Base-by-base conservation (phyloP, 441 rosid species). In the Croton laevigatus region DNA sequence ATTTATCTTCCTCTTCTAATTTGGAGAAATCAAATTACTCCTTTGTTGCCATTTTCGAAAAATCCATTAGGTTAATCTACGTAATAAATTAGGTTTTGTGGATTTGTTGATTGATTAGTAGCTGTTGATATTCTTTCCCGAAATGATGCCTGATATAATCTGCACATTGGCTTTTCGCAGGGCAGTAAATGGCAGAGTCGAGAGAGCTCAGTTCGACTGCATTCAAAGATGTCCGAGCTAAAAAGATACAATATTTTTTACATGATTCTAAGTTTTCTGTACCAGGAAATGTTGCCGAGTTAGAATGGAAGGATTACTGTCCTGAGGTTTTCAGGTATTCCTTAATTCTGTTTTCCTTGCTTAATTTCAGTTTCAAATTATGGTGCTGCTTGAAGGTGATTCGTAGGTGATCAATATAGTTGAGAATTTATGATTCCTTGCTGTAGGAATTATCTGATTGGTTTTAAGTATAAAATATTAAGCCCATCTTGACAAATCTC, bases 301-400 rank as follows among this genome's bases (percentile, higher is more conserved):
- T 86, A 75, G 84, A 79, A 75, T 78, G 86, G 81, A 87, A 83
- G 22, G 84, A 86, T 79, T 86, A 87, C 59, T 86, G 79, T 62
- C 84, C 95, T 6, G 77, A 75, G 64, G 83, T 82, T 77, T 89
- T 83, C 82, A 81, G 90, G 89, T 44, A 59, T 51, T 12, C 13
- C 38, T 46, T 17, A 20, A 11, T 48, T 64, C 51, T 13, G 20
- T 40, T 27, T 7, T 10, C 13, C 54, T 49, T 49, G 20, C 54
- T 49, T 49, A 49, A 14, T 14, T 49, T 49, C 54, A 49, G 20
- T 49, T 49, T n/a, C n/a, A n/a, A n/a, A n/a, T n/a, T n/a, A n/a
- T n/a, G n/a, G n/a, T 49, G 54, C 54, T 49, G 16, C 54, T 49
- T 4, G n/a, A 49, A 17, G 20, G n/a, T 49, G 20, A 49, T 49